These are phyloP conservation scores for Acanthamoeba lenticulata DNA, from an alignment of 208 protist species.

Conservation along the genomic window DNA sequence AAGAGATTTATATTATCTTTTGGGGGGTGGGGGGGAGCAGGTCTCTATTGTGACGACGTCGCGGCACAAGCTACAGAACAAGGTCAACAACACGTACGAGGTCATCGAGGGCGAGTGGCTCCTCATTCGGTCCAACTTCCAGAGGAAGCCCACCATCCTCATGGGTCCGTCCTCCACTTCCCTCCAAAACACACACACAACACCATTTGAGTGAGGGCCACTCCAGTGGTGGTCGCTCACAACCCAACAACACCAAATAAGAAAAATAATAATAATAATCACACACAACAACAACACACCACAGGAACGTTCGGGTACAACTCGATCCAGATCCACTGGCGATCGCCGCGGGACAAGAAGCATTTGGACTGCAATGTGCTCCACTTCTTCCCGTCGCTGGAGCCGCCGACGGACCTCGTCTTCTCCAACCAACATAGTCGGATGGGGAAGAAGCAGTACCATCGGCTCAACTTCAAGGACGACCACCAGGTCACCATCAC, in stretches of 20 bases:
- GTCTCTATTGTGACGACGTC: background rate
- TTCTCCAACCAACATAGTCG: constrained; percentile 26
- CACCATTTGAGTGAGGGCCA: too few relatives aligned
- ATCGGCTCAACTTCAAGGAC: constrained; percentile 59
- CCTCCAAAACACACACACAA: background rate
- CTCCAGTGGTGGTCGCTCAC: background rate
- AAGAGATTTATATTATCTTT: too few relatives aligned
- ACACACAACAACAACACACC: background rate
- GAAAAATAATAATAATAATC: too few relatives aligned
- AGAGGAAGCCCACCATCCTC: background rate
- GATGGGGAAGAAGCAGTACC: constrained; percentile 14
- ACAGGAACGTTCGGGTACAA: background rate
- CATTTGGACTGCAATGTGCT: constrained; percentile 3
- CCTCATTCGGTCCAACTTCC: constrained; percentile 36
- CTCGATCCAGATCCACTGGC: constrained; percentile 6
- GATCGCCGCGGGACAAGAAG: background rate
- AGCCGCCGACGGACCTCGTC: background rate
- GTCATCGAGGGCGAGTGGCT: constrained; percentile 4
- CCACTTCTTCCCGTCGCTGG: constrained; percentile 35
- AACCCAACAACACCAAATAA: too few relatives aligned
- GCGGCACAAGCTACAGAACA: constrained; percentile 29
- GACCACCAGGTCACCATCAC: constrained; percentile 10
- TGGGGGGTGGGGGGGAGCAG: background rate
- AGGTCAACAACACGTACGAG: constrained; percentile 61
- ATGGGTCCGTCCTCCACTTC: background rate